Conservation (phyloP, 2,329 filamentous ascomycete species). For the Stachybotrys chlorohalonatus region DNA sequence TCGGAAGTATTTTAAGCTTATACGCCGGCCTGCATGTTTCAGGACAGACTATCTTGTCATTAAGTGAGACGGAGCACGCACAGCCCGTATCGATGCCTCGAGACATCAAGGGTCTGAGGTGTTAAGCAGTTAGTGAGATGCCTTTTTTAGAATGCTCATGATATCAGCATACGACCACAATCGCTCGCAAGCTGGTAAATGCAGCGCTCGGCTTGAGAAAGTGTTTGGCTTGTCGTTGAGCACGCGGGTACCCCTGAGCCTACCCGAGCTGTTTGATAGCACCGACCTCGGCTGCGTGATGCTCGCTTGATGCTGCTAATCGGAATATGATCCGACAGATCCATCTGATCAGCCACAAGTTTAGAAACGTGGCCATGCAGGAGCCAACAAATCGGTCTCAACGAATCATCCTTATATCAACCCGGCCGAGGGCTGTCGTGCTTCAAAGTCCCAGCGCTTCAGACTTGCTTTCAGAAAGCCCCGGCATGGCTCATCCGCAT, state of each 20-base stretch:
- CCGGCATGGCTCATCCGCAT: neutral
- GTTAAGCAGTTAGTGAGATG: too few species aligned
- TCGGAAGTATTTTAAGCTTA: neutral
- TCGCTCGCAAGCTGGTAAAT: too few species aligned
- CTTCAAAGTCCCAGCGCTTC: too few species aligned
- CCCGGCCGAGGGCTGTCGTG: too few species aligned
- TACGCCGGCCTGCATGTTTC: neutral
- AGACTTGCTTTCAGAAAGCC: too few species aligned
- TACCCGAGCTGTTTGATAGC: neutral
- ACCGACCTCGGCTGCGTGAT: neutral
- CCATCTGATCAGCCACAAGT: neutral
- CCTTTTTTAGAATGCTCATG: too few species aligned
- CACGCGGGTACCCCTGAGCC: neutral
- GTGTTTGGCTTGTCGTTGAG: neutral
- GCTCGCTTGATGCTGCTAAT: neutral
- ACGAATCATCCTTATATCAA: too few species aligned
- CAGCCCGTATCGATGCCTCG: neutral
- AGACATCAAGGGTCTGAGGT: neutral
- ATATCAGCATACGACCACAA: too few species aligned
- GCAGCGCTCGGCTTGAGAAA: neutral
- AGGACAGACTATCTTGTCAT: neutral
- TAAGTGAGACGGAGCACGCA: neutral
- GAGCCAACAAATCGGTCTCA: too few species aligned
- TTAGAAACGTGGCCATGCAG: too few species aligned
- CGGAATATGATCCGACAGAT: neutral